Conservation (phyloP, 805 yeast genomes). For the Pichia exigua region DNA sequence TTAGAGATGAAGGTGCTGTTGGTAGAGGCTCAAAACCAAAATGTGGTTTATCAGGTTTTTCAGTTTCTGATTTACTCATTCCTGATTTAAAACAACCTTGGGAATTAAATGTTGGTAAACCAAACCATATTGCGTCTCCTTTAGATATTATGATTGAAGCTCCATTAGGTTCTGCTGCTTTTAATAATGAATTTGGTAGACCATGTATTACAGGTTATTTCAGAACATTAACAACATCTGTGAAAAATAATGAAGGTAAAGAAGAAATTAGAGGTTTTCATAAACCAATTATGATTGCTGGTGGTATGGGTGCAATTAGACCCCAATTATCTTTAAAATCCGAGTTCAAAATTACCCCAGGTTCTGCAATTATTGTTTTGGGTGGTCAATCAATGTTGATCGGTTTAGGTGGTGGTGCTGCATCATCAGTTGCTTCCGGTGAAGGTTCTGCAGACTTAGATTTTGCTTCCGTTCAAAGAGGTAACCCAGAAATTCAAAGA, state of each 20-base stretch:
- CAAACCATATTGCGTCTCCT: constrained; percentile 86
- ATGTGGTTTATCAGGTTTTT: constrained; percentile 91
- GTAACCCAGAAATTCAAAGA: constrained; percentile 98
- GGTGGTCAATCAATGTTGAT: constrained; percentile 98
- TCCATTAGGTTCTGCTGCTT: constrained; percentile 96
- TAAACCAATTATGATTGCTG: constrained; percentile 98
- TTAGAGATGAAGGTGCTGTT: constrained; percentile 99
- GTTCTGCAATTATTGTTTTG: constrained; percentile 81
- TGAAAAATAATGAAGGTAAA: constrained; percentile 51
- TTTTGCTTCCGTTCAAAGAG: constrained; percentile 98
- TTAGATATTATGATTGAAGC: constrained; percentile 95
- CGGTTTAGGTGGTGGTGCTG: constrained; percentile 99
- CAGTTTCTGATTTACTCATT: constrained; percentile 83
- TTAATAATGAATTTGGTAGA: constrained; percentile 97
- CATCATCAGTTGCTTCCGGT: constrained; percentile 93
- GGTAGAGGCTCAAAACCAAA: constrained; percentile 97
- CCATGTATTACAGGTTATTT: constrained; percentile 96
- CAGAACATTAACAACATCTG: constrained; percentile 84
- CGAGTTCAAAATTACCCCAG: constrained; percentile 81
- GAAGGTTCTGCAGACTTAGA: constrained; percentile 94
- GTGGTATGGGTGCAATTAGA: constrained; percentile 96
- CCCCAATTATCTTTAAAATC: constrained; percentile 82
- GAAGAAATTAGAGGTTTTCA: constrained; percentile 90
- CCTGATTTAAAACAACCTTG: constrained; percentile 88
- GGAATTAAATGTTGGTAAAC: constrained; percentile 89